Conservation (phyloP, 139 green algal species). For the Chlorella ohadii region DNA sequence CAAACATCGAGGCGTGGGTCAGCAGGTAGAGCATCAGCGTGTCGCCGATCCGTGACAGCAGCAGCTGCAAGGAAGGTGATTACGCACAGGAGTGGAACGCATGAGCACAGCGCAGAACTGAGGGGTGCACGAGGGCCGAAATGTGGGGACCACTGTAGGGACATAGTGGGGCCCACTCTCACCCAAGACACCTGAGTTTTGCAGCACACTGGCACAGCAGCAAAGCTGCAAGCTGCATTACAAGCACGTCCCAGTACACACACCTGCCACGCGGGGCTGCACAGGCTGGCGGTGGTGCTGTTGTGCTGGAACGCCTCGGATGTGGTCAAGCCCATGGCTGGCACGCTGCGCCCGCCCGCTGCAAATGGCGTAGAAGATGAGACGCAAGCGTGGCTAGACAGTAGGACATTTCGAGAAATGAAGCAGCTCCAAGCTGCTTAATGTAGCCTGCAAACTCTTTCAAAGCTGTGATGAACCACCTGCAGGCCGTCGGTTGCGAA, state of each 20-base stretch:
- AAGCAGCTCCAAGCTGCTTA: too few relatives aligned
- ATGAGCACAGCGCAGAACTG: too few relatives aligned
- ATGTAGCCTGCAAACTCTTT: too few relatives aligned
- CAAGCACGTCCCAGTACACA: not conserved
- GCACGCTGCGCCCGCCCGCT: conserved; percentile 20
- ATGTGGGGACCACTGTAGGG: too few relatives aligned
- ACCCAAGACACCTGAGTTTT: too few relatives aligned
- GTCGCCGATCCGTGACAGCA: conserved; percentile 74
- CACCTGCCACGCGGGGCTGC: conserved; percentile 32
- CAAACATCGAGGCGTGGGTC: conserved; percentile 67
- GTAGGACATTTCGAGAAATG: too few relatives aligned
- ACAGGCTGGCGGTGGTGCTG: conserved; percentile 37
- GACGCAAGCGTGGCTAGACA: too few relatives aligned
- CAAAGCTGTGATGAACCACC: too few relatives aligned
- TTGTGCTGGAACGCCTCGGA: conserved; percentile 55
- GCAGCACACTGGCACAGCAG: too few relatives aligned
- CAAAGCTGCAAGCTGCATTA: too few relatives aligned
- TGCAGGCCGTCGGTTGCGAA: conserved; percentile 32
- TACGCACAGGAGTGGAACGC: not conserved
- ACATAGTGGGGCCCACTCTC: too few relatives aligned
- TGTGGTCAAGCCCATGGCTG: conserved; percentile 39
- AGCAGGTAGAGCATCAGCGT: conserved; percentile 78
- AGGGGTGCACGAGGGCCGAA: too few relatives aligned
- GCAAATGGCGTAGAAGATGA: not conserved
- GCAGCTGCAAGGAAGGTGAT: conserved; percentile 28